A percentile compares a stretch with the other conserved stretches of the same genome.
Conservation (phyloP, 306 rosid species). For the Prunus davidiana region DNA sequence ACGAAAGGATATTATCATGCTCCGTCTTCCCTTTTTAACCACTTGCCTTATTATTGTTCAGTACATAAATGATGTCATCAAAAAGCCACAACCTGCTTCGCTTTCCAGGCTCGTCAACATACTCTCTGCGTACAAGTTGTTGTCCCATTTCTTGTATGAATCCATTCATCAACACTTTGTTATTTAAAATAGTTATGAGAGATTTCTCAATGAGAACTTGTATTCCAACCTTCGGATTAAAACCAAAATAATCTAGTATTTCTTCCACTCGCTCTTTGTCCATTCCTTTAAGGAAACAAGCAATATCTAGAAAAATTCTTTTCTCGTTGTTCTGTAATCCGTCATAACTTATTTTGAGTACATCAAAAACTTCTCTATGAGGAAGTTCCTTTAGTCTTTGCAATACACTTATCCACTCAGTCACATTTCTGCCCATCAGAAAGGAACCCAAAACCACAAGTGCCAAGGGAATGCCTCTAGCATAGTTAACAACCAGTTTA, state of each 20-base stretch:
- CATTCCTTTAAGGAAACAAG: constrained; percentile 21
- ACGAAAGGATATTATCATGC: too few relatives aligned
- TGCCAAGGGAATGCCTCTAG: constrained; percentile 27
- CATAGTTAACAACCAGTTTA: constrained; percentile 2
- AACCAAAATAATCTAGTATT: constrained; percentile 24
- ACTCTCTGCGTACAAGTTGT: constrained; percentile 20
- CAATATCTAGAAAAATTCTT: constrained; percentile 21
- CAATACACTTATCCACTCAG: constrained; percentile 36
- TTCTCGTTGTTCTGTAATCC: constrained; percentile 20
- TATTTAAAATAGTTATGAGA: background rate
- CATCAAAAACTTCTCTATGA: background rate
- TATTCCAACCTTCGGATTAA: constrained; percentile 11
- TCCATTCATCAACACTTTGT: constrained; percentile 21
- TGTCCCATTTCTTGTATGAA: constrained; percentile 35
- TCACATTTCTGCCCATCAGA: constrained; percentile 18
- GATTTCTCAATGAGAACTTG: too few relatives aligned
- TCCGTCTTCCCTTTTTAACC: background rate
- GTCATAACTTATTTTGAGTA: background rate
- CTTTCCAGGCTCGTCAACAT: background rate
- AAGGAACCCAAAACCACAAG: constrained; percentile 33
- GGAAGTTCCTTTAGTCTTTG: constrained; percentile 22
- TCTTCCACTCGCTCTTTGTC: constrained; percentile 12
- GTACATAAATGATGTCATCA: constrained; percentile 15
- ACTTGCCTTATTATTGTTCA: constrained; percentile 15
- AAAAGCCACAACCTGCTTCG: background rate